A percentile compares a stretch with the other conserved stretches of the same genome.
Conservation (phyloP, 1,284 basidiomycete genomes). For the Marasmius oreades region DNA sequence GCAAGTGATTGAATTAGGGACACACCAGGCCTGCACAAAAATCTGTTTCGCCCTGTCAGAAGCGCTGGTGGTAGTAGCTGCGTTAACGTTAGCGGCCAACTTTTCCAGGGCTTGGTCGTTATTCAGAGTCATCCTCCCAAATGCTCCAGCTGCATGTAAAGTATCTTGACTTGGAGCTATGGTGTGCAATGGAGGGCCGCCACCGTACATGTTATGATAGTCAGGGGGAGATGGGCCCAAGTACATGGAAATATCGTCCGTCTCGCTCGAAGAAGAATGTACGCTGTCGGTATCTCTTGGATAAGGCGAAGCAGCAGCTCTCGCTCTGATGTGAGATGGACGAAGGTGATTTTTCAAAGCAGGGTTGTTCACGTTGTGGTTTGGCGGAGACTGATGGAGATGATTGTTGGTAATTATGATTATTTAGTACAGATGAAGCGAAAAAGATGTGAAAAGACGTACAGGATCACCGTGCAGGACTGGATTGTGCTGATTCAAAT, state of each 20-base stretch:
- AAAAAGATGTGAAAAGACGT: conserved; percentile 22
- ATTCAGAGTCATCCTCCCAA: conserved; percentile 70
- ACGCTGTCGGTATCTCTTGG: conserved; percentile 80
- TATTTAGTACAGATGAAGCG: conserved; percentile 37
- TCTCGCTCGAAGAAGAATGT: conserved; percentile 81
- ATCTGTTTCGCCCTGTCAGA: conserved; percentile 87
- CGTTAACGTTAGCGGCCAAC: conserved; percentile 79
- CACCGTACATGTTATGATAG: conserved; percentile 53
- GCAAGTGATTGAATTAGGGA: conserved; percentile 22
- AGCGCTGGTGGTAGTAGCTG: conserved; percentile 83
- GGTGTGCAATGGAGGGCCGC: conserved; percentile 35
- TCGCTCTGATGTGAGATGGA: conserved; percentile 70
- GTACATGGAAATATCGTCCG: conserved; percentile 79
- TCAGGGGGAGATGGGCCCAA: conserved; percentile 52
- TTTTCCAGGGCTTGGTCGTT: conserved; percentile 79
- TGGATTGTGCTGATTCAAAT: conserved; percentile 35
- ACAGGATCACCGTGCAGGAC: conserved; percentile 42
- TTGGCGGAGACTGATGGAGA: conserved; percentile 64
- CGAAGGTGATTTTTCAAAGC: conserved; percentile 70
- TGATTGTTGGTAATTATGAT: conserved; percentile 40
- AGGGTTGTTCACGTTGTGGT: conserved; percentile 65
- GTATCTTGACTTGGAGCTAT: conserved; percentile 57
- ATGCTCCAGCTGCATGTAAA: conserved; percentile 63
- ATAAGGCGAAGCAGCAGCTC: conserved; percentile 75
- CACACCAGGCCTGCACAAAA: conserved; percentile 84